A percentile compares a stretch with the other conserved stretches of the same genome.
phyloP scores from a whole-genome alignment of 176 grass and related monocot species.

The Carex parvula region DNA sequence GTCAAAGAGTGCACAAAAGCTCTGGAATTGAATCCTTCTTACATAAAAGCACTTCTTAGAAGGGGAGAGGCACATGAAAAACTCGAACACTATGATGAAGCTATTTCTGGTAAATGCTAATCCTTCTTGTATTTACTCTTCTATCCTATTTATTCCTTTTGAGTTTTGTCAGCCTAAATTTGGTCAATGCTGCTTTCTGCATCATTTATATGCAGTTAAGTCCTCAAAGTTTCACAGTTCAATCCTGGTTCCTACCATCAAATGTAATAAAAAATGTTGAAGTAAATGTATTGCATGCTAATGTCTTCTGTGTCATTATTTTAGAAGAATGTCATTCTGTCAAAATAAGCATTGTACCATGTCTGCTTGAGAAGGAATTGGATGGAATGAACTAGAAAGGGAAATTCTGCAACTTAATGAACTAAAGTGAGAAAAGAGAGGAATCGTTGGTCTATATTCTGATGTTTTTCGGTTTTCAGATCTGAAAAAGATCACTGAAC shows the following conservation, averaged over 20 bases:
- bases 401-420: neutral
- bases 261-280: neutral
- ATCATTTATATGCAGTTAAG: neutral
- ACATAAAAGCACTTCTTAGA: constrained; percentile 80
- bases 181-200: neutral
- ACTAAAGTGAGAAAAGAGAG: neutral
- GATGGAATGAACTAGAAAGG: neutral
- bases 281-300: neutral
- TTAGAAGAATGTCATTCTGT: neutral
- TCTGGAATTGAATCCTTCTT: constrained; percentile 84
- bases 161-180: neutral
- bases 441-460: neutral
- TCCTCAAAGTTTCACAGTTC: neutral
- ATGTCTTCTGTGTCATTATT: neutral
- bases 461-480: constrained; percentile 40
- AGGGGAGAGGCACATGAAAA: constrained; percentile 94
- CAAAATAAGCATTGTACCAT: neutral
- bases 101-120: constrained; percentile 67
- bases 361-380: neutral
- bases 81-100: constrained; percentile 89
- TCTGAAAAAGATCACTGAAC: constrained; percentile 71
- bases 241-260: neutral
- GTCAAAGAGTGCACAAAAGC: constrained; percentile 96
- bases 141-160: neutral
- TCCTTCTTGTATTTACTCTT: neutral